phyloP scores from a whole-genome alignment of 495 filamentous ascomycete species.

The Trichoderma reesei region DNA sequence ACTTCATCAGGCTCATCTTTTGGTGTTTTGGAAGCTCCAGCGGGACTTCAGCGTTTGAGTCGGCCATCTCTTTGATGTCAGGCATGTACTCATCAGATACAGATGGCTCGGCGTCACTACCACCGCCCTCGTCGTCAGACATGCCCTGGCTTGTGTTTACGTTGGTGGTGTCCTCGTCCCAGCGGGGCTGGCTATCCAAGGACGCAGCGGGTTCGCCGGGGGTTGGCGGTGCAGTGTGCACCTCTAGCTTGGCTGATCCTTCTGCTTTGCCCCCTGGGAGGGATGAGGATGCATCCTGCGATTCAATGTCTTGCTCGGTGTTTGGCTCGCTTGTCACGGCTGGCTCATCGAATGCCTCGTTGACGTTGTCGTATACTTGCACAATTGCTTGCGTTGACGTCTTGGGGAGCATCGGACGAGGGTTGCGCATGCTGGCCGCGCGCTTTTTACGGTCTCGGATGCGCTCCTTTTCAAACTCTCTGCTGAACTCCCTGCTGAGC shows the following conservation, averaged over 20 bases:
- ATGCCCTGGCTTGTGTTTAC: conserved; percentile 31
- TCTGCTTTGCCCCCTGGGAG: background rate
- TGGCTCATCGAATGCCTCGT: conserved; percentile 81
- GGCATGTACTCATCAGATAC: conserved; percentile 52
- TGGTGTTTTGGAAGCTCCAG: conserved; percentile 83
- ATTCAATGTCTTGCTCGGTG: conserved; percentile 35
- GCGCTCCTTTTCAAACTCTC: conserved; percentile 77
- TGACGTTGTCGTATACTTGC: conserved; percentile 86
- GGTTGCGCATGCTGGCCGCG: conserved; percentile 68
- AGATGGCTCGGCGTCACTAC: conserved; percentile 59
- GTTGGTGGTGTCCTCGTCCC: conserved; percentile 31
- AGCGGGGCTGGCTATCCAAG: conserved; percentile 11
- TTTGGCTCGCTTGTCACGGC: conserved; percentile 48
- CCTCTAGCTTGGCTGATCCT: conserved; percentile 16
- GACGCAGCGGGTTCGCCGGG: conserved; percentile 14
- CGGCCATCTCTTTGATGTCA: conserved; percentile 44
- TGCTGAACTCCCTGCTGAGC: conserved; percentile 61
- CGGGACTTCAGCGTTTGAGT: conserved; percentile 52
- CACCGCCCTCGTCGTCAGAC: conserved; percentile 61
- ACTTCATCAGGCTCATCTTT: conserved; percentile 82
- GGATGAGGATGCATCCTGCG: conserved; percentile 15
- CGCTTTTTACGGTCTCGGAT: conserved; percentile 74
- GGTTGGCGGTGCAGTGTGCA: conserved; percentile 17
- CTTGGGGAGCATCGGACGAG: conserved; percentile 70
- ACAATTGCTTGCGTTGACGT: conserved; percentile 93